Evolutionary conservation across 768 basidiomycete genomes (phyloP).

Genomic region (Mycena leptocephala): DNA sequence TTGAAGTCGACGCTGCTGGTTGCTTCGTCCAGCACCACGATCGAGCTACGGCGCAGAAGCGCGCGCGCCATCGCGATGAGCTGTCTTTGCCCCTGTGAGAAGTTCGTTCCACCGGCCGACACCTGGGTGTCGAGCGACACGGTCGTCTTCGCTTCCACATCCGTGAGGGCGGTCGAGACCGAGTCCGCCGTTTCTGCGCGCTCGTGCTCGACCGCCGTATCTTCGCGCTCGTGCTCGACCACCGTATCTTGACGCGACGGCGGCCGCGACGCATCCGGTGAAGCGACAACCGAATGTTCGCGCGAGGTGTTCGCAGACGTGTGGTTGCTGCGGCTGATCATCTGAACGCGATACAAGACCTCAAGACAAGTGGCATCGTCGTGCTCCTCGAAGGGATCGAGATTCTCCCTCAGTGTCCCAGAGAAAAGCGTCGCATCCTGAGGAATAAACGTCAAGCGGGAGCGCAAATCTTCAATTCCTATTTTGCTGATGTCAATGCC

Average conservation of each 20-base stretch:
- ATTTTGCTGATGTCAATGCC: conserved; percentile 77
- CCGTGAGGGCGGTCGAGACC: conserved; percentile 62
- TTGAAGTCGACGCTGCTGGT: conserved; percentile 59
- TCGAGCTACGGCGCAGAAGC: conserved; percentile 78
- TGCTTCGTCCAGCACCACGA: conserved; percentile 88
- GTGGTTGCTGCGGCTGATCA: conserved; percentile 70
- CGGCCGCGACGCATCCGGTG: conserved; percentile 60
- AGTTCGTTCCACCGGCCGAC: conserved; percentile 90
- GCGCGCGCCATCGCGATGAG: conserved; percentile 92
- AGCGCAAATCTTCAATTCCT: conserved; percentile 61
- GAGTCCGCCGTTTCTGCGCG: conserved; percentile 59
- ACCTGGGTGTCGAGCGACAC: conserved; percentile 86
- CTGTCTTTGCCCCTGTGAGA: conserved; percentile 94
- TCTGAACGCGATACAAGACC: conserved; percentile 86
- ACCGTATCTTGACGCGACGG: conserved; percentile 59
- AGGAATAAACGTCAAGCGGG: conserved; percentile 63
- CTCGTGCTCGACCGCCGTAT: conserved; percentile 55
- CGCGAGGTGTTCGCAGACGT: conserved; percentile 68
- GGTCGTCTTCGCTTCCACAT: conserved; percentile 69
- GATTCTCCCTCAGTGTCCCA: conserved; percentile 57
- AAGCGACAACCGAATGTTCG: conserved; percentile 62
- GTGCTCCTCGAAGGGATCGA: conserved; percentile 66
- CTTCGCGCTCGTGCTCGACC: conserved; percentile 58
- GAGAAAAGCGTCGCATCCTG: conserved; percentile 75
- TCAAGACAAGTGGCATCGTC: conserved; percentile 86